These are phyloP conservation scores for Kuraishia molischiana DNA, from an alignment of 805 yeast species.

Conservation along the genomic window DNA sequence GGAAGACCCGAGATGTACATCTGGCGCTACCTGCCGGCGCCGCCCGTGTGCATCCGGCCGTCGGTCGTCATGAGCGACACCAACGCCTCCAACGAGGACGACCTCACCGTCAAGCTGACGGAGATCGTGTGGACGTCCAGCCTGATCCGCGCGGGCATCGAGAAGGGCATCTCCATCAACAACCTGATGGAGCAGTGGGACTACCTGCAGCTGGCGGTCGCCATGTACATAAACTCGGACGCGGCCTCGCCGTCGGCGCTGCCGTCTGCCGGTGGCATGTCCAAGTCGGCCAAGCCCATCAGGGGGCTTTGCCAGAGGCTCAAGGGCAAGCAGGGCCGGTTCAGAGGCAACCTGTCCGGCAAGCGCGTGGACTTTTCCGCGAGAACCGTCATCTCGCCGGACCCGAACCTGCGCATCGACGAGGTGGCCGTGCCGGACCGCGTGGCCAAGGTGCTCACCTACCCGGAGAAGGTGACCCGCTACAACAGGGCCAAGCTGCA, in stretches of 20 bases:
- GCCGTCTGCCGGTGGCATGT: constrained; percentile 52
- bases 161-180: constrained; percentile 87
- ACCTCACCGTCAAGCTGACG: constrained; percentile 87
- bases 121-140: constrained; percentile 98
- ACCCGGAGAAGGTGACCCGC: constrained; percentile 89
- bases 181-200: constrained; percentile 99
- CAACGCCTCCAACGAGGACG: constrained; percentile 92
- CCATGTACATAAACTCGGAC: constrained; percentile 95
- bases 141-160: constrained; percentile 87
- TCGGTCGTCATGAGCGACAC: constrained; percentile 89
- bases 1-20: constrained; percentile 95
- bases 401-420: constrained; percentile 89
- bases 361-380: constrained; percentile 98
- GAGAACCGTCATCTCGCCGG: constrained; percentile 97
- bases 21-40: constrained; percentile 97
- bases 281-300: constrained; percentile 64
- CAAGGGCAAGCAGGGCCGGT: constrained; percentile 98
- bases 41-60: constrained; percentile 98
- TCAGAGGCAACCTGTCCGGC: constrained; percentile 96
- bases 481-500: constrained; percentile 78
- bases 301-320: constrained; percentile 95
- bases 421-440: constrained; percentile 98
- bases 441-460: constrained; percentile 91
- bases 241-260: constrained; percentile 73
- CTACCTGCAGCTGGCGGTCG: constrained; percentile 87